Conservation (phyloP, 202 grass and related monocot species). For the Dendrocalamus latiflorus region DNA sequence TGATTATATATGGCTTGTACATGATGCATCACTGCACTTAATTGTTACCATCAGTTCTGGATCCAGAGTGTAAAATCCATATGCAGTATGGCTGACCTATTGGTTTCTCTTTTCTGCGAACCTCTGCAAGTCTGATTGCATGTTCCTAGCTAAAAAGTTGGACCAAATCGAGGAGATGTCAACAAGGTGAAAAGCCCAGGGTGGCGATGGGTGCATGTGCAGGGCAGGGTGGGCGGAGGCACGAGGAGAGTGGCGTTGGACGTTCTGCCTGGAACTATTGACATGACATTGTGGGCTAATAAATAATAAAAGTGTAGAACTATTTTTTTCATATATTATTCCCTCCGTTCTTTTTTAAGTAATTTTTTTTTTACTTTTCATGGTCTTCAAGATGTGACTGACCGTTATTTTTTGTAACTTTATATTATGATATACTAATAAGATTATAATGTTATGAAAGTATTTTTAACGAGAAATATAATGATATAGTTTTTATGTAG, state of each 20-base stretch:
- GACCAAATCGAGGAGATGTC: neutral
- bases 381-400: no score
- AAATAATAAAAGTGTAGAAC: neutral
- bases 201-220: neutral
- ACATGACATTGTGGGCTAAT: neutral
- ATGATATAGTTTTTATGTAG: no score
- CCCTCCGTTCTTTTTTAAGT: no score
- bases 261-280: neutral
- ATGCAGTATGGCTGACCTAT: neutral
- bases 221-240: neutral
- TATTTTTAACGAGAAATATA: no score
- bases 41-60: neutral
- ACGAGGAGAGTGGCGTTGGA: neutral
- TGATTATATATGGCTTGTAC: neutral
- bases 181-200: neutral
- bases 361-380: no score
- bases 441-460: no score
- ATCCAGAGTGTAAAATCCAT: neutral
- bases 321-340: neutral
- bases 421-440: no score
- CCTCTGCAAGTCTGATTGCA: neutral
- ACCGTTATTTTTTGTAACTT: no score
- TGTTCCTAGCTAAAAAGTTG: neutral
- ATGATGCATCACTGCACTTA: neutral
- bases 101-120: neutral